Conservation (phyloP, 768 basidiomycete genomes). For the Russula abietina region DNA sequence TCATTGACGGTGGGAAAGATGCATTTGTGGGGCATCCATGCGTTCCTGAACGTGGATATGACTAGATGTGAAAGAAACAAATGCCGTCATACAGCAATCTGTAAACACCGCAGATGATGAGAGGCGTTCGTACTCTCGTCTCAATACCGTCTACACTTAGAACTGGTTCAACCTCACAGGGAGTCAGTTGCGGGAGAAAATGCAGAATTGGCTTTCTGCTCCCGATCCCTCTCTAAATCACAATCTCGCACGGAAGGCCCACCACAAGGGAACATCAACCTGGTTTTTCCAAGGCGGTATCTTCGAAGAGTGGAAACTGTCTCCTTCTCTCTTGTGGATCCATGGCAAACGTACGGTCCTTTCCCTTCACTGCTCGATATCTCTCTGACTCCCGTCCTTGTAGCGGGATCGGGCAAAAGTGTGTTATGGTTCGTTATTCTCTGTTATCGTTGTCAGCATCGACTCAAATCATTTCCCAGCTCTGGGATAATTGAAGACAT, state of each 20-base stretch:
- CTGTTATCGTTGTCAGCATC: not conserved
- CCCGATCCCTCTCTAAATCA: not conserved
- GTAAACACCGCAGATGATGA: not conserved
- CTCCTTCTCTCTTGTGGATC: conserved; percentile 1
- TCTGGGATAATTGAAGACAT: not conserved
- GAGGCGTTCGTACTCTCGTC: not conserved
- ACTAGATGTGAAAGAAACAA: not conserved
- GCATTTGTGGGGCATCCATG: too few relatives aligned
- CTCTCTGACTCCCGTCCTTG: not conserved
- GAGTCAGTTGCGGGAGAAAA: not conserved
- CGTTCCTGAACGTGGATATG: not conserved
- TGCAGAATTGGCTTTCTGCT: not conserved
- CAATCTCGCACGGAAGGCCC: not conserved
- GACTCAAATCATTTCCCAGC: not conserved
- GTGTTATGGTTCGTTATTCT: not conserved
- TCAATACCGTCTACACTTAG: not conserved
- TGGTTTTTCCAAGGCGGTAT: not conserved
- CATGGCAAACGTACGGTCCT: not conserved
- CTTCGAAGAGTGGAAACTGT: not conserved
- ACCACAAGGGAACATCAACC: not conserved
- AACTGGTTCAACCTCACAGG: not conserved
- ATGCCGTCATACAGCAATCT: not conserved
- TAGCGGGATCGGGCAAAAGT: not conserved
- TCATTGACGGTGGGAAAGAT: not conserved
- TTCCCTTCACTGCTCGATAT: not conserved